Base-by-base conservation (phyloP, 73 alveolate genomes). In the Tetrahymena elliotti region DNA sequence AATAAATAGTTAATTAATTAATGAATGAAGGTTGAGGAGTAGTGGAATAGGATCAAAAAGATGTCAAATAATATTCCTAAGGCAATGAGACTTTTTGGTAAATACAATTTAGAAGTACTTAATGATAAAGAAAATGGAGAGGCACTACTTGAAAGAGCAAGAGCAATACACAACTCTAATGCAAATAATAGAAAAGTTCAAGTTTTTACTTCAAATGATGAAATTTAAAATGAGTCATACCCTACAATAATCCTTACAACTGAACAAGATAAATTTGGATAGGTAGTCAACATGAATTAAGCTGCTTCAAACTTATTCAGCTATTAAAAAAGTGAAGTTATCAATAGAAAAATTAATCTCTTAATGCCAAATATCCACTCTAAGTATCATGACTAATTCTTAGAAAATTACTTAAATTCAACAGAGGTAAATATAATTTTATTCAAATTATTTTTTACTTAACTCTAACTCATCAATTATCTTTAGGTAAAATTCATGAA, bases 11-110 rank as follows among this genome's bases (percentile, higher is more conserved):
- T 27, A 3, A 7, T 2, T 68, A 5, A 38, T 4, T 47, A 12
- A 47, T 68, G 10, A 68, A 68, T 24, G 5, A 68, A 68, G 83
- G 96, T 94, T 34, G 96, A 94, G 39, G 96, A 94, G 83, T 93
- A 84, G n/a, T 94, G 96, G 96, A 94, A 94, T 88, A 94, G 40
- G 24, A 39, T 94, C 93, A 37, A 94, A 33, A 94, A 94, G 38
- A 94, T 84, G 95, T 84, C 95, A 6, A 52, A 84, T 36, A 94
- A 94, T 47, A 37, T 94, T 35, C 96, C 96, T 20, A 94, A 94
- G 84, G 96, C 95, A 8, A 94, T 94, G 96, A 94, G 96, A 34
- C 93, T 94, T 40, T 94, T 84, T 94, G 96, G 96, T 35, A 94
- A 94, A 94, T 94, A 84, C 35, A 94, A 53, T 24, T 83, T 94